Evolutionary conservation across 768 basidiomycete species (phyloP), one percentile per base, ranked within the genome.

Genomic region (Boletellus emodensis): DNA sequence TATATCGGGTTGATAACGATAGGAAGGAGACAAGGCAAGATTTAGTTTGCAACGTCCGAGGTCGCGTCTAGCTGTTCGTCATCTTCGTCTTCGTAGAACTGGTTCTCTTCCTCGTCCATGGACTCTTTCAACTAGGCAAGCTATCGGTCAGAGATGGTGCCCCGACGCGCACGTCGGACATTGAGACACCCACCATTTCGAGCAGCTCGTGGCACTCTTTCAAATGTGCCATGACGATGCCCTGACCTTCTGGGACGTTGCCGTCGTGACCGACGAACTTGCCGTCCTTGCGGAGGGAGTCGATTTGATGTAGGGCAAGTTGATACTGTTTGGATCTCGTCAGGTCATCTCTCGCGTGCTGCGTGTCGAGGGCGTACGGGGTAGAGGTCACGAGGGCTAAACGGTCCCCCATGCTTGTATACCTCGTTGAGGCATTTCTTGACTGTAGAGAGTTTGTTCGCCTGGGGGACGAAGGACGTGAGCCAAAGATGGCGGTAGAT

Each of bases 361-460:
- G 43, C 42, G 33, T 8, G 33, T 26, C 42, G 30, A 33, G 48
- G 9, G 24, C 88, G 54, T 65, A 94, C 91, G 17, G 94, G 94
- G 72, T 96, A 96, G 32, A 97, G 75, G 66, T 97, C 94, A 36
- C 92, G 83, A 17, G 94, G 83, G 56, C 80, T 90, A 63, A 94
- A 95, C 1, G 93, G 90, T 13, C 94, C 94, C 14, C 94, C 94
- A 60, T 93, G 94, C 64, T 95, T 96, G 52, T 89, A 76, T 2
- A 97, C 94, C 70, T 97, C 94, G 61, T 95, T 95, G 48, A 97
- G 75, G 61, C 94, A 95, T 64, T 95, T 95, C 76, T 95, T 96
- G 54, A 97, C 90, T 0, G 94, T 97, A 14, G 91, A 92, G 3
- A 97, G 72, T 62, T 97, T 97, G 73, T 97, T 97, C 6, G 94